Evolutionary conservation across 2,329 filamentous ascomycete genomes (phyloP), one percentile per base, ranked within the genome.

Genomic region (Hypoxylon sp.): DNA sequence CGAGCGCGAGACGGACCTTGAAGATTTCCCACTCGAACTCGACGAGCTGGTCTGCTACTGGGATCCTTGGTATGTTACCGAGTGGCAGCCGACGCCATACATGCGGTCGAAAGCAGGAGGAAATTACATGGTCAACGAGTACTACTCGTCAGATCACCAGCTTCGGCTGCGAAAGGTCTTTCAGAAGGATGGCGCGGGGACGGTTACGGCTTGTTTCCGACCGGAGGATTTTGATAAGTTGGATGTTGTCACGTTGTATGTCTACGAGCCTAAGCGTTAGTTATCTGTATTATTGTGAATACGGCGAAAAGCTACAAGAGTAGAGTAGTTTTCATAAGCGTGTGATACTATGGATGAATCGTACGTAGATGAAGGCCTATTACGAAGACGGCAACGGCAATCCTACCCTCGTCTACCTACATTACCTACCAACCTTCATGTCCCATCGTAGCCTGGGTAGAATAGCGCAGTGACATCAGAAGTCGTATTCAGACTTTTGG

Each of bases 31-130:
- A 23, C 38, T 16, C 4, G 27, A 45, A 5, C 38, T 51, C 17
- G 40, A 51, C 1, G 47, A 51, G 11, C 23, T 51, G 15, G 29
- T 29, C 3, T 44, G 47, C 34, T 51, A 40, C 27, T 51, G 47
- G 47, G 47, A 51, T 15, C 34, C 40, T 4, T 51, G 47, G 47
- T 44, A 51, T 29, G 47, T 51, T 8, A 51, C 47, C 5, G 47
- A 51, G 9, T 35, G 16, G 6, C 40, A 51, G 9, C 47, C 47
- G 15, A 37, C 30, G 11, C 47, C 47, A n/a, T 51, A 51, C 15
- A 30, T 51, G 34, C 26, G 40, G 16, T 26, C 31, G 6, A 27
- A 13, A 16, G 12, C 13, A n/a, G 32, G 34, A 26, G 27, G 19
- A 5, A 32, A 8, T n/a, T 51, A 51, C 20, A 45, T 36, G 2